Evolutionary conservation across 2,329 filamentous ascomycete species (phyloP).

Genomic region (Fusarium sp.): DNA sequence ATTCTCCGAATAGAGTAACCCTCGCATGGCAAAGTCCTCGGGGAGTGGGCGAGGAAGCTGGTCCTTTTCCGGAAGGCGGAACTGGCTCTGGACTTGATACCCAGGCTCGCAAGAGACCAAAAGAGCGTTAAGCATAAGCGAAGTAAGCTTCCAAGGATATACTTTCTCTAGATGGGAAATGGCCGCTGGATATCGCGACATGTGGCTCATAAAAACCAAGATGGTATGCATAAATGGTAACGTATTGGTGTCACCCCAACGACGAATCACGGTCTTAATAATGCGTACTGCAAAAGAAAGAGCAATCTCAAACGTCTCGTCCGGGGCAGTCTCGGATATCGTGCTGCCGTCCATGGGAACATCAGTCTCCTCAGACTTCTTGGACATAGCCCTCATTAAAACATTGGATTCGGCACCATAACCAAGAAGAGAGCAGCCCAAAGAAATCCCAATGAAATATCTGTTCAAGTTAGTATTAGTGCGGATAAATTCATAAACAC

Average conservation of each 20-base stretch:
- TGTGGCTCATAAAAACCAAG: constrained; percentile 66
- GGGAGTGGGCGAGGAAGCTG: constrained; percentile 66
- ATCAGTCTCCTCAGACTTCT: constrained; percentile 45
- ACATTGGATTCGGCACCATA: constrained; percentile 57
- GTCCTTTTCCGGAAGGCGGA: constrained; percentile 60
- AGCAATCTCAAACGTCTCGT: constrained; percentile 50
- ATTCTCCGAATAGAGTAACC: constrained; percentile 67
- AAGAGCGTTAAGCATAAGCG: constrained; percentile 53
- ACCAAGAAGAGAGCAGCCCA: constrained; percentile 49
- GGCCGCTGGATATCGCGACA: constrained; percentile 56
- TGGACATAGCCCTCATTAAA: constrained; percentile 56
- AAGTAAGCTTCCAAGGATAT: constrained; percentile 64
- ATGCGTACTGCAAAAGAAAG: constrained; percentile 57
- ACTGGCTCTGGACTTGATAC: constrained; percentile 55
- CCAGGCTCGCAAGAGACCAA: constrained; percentile 44
- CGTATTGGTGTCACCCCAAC: constrained; percentile 67
- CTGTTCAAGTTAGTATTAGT: constrained; percentile 32
- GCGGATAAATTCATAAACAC: rapidly evolving
- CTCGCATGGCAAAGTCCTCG: constrained; percentile 75
- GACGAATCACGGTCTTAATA: constrained; percentile 59
- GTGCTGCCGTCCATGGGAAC: constrained; percentile 39
- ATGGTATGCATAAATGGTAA: constrained; percentile 72
- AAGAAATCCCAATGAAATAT: constrained; percentile 50
- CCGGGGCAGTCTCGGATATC: constrained; percentile 39
- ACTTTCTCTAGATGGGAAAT: constrained; percentile 57